These are phyloP conservation scores for Cryptococcus sp. DNA, from an alignment of 1,284 basidiomycete genomes.

Conservation along the genomic window DNA sequence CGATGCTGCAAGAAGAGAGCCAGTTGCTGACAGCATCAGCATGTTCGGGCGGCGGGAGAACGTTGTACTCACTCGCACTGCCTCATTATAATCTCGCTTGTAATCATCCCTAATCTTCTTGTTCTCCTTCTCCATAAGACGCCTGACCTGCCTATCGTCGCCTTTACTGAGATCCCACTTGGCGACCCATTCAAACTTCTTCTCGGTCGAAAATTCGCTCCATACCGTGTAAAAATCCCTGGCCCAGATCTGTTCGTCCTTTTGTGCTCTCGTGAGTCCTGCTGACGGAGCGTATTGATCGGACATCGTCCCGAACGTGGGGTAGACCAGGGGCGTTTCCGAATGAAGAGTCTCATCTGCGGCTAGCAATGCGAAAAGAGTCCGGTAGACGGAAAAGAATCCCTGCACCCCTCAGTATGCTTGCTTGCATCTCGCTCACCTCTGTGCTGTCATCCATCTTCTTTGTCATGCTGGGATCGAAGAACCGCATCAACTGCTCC, in stretches of 20 bases:
- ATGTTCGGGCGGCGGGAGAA: too few relatives aligned
- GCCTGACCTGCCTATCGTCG: conserved; percentile 76
- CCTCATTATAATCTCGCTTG: conserved; percentile 88
- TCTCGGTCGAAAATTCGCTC: conserved; percentile 80
- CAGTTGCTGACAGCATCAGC: conserved; percentile 57
- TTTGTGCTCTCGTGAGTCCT: conserved; percentile 52
- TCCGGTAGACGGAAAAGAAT: conserved; percentile 86
- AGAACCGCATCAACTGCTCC: conserved; percentile 78
- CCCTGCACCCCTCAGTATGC: conserved; percentile 54
- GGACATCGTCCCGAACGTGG: conserved; percentile 75
- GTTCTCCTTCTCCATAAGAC: conserved; percentile 94
- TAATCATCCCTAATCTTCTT: conserved; percentile 84
- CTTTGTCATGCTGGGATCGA: conserved; percentile 70
- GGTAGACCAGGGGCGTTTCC: conserved; percentile 54
- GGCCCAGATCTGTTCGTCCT: conserved; percentile 51
- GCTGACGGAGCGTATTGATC: conserved; percentile 58
- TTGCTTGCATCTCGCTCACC: conserved; percentile 50
- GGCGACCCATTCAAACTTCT: conserved; percentile 87
- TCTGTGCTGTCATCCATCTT: conserved; percentile 66
- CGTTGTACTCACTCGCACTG: conserved; percentile 62
- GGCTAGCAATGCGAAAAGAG: conserved; percentile 77
- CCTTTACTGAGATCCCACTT: conserved; percentile 79
- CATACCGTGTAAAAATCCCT: conserved; percentile 81
- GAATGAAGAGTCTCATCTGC: conserved; percentile 70
- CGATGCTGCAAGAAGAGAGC: conserved; percentile 85